Evolutionary conservation across 164 flowering plant species (phyloP).

Genomic region (Aristolochia contorta): DNA sequence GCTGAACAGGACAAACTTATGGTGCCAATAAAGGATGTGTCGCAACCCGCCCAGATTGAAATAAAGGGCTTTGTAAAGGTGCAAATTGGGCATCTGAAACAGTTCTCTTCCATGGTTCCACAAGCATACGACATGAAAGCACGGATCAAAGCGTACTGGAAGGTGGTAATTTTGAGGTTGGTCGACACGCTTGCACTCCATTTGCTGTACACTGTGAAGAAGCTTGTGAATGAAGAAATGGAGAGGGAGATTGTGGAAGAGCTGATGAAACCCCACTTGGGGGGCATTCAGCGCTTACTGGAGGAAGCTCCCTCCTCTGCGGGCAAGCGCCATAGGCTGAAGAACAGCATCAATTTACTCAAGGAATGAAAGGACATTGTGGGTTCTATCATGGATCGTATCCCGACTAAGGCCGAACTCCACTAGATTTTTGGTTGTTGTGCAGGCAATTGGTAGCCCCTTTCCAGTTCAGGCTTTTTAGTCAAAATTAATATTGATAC

Average conservation of each 20-base stretch:
- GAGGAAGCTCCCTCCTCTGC: constrained; percentile 23
- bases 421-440: no score
- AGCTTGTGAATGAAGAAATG: constrained; percentile 10
- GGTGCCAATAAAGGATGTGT: not conserved
- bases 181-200: constrained; percentile 21
- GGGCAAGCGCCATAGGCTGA: constrained; percentile 15
- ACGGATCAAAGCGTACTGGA: constrained; percentile 25
- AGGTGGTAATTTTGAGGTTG: constrained; percentile 20
- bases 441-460: no score
- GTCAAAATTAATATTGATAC: no score
- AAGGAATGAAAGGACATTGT: constrained; percentile 13
- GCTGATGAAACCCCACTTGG: constrained; percentile 14
- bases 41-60: not conserved
- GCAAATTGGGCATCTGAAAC: constrained; percentile 15
- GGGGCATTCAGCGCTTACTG: constrained; percentile 21
- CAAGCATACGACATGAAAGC: constrained; percentile 34
- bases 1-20: constrained; percentile 1
- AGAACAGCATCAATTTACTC: constrained; percentile 17
- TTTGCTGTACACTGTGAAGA: constrained; percentile 8
- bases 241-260: constrained; percentile 17
- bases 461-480: no score
- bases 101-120: not conserved
- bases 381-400: constrained; percentile 5
- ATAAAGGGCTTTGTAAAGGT: constrained; percentile 16
- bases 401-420: not conserved